Evolutionary conservation across 202 grass and related monocot genomes (phyloP).

Genomic region (Setaria viridis): DNA sequence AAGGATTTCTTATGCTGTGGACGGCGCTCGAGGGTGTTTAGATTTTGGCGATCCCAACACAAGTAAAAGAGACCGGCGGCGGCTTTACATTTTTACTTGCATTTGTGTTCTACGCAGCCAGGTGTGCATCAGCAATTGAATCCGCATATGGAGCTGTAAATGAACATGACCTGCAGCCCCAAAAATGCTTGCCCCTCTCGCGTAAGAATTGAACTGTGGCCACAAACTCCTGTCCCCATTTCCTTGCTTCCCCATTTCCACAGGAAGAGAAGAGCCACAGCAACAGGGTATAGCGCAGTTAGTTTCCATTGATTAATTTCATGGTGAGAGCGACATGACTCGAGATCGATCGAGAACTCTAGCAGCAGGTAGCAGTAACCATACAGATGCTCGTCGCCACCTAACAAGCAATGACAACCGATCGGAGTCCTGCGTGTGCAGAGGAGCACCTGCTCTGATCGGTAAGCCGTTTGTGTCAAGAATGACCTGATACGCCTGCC

Average conservation of each 20-base stretch:
- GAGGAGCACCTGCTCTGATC: conserved; percentile 8
- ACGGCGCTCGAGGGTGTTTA: too few species aligned
- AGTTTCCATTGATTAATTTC: not conserved
- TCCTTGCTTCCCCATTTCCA: not conserved
- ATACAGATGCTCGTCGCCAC: not conserved
- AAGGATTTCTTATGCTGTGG: too few species aligned
- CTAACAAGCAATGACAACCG: not conserved
- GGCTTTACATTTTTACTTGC: not conserved
- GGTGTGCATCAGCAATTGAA: not conserved
- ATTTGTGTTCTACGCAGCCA: not conserved
- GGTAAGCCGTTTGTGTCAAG: conserved; percentile 26
- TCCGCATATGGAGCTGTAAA: not conserved
- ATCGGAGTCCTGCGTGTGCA: conserved; percentile 29
- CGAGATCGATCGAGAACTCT: not conserved
- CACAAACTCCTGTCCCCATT: not conserved
- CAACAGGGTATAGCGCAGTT: not conserved
- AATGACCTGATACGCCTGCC: not conserved
- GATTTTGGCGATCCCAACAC: too few species aligned
- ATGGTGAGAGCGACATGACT: not conserved
- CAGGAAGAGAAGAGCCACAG: not conserved
- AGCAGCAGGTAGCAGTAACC: not conserved
- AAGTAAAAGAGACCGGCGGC: not conserved
- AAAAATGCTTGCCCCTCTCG: not conserved
- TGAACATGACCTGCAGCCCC: not conserved
- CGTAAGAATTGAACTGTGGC: not conserved